Conservation (phyloP, 23 red algal species). For the Gracilaria caudata region DNA sequence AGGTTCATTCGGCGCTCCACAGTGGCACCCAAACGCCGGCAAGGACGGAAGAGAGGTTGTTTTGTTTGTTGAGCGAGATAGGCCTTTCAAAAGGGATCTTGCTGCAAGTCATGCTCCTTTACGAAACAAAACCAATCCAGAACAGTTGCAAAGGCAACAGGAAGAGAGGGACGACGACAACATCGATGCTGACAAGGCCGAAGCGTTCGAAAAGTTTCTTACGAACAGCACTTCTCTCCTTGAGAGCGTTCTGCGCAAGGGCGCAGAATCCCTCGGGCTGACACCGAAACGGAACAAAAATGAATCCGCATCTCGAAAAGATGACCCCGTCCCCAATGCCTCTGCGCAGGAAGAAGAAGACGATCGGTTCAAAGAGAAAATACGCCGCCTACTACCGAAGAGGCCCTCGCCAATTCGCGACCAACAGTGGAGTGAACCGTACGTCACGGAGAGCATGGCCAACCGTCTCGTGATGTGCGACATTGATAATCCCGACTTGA, state of each 20-base stretch:
- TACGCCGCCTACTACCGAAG: conserved; percentile 37
- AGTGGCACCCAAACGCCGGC: conserved; percentile 69
- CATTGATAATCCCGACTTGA: conserved; percentile 52
- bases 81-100: not conserved
- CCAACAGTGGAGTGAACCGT: conserved; percentile 14
- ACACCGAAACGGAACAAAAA: not conserved
- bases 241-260: conserved; percentile 52
- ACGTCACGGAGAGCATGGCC: conserved; percentile 22
- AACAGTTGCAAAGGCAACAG: not conserved
- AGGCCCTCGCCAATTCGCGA: conserved; percentile 13
- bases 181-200: not conserved
- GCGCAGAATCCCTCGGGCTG: conserved; percentile 56
- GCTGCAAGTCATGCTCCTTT: not conserved
- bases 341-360: conserved; percentile 12
- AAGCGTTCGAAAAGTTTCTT: conserved; percentile 54
- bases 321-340: conserved; percentile 1
- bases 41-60: conserved; percentile 62
- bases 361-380: conserved; percentile 29
- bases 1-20: conserved; percentile 62
- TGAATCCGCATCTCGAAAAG: not conserved
- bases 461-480: conserved; percentile 58
- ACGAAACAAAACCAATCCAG: not conserved
- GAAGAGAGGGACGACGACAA: conserved; percentile 10
- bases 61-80: conserved; percentile 52
- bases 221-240: conserved; percentile 21